phyloP scores from a whole-genome alignment of 805 yeast genomes.

The Candida xyloterini region DNA sequence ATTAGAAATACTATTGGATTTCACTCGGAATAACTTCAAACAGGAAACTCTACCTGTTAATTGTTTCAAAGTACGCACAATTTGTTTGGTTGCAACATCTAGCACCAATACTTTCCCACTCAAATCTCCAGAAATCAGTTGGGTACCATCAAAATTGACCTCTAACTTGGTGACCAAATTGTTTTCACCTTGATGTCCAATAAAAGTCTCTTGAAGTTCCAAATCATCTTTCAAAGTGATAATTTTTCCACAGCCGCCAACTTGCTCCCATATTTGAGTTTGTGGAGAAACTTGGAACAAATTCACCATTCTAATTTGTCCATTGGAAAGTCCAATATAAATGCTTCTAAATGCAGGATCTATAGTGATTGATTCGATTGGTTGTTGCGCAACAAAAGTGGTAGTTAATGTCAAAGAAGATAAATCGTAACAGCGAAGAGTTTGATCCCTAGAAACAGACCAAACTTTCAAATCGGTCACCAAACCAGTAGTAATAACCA shows the following conservation, averaged over 20 bases:
- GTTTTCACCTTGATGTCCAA: constrained; percentile 42
- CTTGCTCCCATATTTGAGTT: constrained; percentile 44
- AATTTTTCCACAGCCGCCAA: constrained; percentile 57
- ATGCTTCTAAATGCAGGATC: constrained; percentile 80
- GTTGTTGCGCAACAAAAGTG: constrained; percentile 65
- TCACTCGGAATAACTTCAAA: constrained; percentile 21
- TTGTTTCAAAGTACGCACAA: constrained; percentile 51
- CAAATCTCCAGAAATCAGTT: constrained; percentile 68
- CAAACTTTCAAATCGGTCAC: constrained; percentile 60
- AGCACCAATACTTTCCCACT: constrained; percentile 64
- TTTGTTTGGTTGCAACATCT: constrained; percentile 71
- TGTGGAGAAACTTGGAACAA: constrained; percentile 41
- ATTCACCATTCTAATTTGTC: constrained; percentile 55
- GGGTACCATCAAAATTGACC: constrained; percentile 72
- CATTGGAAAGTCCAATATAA: constrained; percentile 67
- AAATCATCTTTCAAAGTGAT: constrained; percentile 51
- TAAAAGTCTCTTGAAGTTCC: constrained; percentile 48
- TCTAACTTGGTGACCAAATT: constrained; percentile 49
- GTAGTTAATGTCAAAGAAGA: constrained; percentile 46
- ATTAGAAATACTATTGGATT: constrained; percentile 16
- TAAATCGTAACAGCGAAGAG: constrained; percentile 69
- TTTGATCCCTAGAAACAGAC: constrained; percentile 70
- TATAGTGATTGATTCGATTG: constrained; percentile 54
- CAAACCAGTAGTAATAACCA: constrained; percentile 44
- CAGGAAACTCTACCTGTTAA: constrained; percentile 28